phyloP scores from a whole-genome alignment of 306 rosid genomes.

The Castanospermum australe region DNA sequence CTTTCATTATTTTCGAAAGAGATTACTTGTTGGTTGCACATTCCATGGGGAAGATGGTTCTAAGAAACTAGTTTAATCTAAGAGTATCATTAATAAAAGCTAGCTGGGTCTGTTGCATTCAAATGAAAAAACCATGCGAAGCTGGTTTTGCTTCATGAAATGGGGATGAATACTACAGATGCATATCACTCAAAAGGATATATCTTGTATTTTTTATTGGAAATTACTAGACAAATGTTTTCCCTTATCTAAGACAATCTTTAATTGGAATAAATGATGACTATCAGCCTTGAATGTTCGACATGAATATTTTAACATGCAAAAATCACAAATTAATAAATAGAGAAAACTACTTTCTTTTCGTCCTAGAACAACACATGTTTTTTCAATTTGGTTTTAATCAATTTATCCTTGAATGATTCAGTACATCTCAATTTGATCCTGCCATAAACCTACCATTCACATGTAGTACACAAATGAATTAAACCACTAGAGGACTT shows the following conservation, averaged over 20 bases:
- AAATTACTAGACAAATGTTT: neutral
- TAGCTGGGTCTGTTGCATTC: neutral
- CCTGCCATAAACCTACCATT: neutral
- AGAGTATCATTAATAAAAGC: neutral
- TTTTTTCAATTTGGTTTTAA: neutral
- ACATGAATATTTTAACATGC: neutral
- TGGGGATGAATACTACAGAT: neutral
- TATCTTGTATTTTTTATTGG: neutral
- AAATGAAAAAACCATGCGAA: neutral
- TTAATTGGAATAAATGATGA: neutral
- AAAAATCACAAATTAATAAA: neutral
- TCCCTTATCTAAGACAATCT: neutral
- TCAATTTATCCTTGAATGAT: neutral
- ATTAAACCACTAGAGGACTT: too few relatives aligned
- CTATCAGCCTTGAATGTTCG: neutral
- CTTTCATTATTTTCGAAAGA: constrained; percentile 3
- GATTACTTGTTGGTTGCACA: neutral
- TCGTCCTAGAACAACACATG: neutral
- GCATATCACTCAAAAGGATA: neutral
- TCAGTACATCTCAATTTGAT: neutral
- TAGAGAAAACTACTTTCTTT: neutral
- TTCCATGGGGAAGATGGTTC: neutral
- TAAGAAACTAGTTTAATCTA: neutral
- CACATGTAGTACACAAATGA: too few relatives aligned
- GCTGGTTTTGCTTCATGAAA: neutral